Evolutionary conservation across 2,329 filamentous ascomycete genomes (phyloP).

Genomic region (Aureobasidium sp.): DNA sequence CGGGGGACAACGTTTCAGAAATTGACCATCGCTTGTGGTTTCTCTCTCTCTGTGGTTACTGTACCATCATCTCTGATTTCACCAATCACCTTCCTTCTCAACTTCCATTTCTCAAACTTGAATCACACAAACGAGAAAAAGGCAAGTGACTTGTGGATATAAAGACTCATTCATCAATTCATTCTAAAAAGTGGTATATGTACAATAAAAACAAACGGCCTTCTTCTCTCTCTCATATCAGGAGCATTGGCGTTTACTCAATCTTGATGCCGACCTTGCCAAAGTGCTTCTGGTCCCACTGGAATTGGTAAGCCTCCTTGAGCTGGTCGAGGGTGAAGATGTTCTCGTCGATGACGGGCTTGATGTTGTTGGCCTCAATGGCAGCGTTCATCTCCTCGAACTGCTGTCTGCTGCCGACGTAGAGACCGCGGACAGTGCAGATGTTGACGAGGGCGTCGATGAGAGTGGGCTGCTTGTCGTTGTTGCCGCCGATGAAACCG

Average conservation of each 20-base stretch:
- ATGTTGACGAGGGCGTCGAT: slow-evolving; percentile 42
- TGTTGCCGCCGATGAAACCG: slow-evolving; percentile 46
- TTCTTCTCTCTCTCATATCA: not conserved
- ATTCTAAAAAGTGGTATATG: slow-evolving; percentile 2
- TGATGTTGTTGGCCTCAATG: slow-evolving; percentile 50
- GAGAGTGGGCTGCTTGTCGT: slow-evolving; percentile 42
- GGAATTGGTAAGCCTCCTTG: slow-evolving; percentile 41
- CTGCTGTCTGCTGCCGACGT: slow-evolving; percentile 47
- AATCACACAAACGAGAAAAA: too few relatives aligned
- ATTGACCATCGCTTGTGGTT: not conserved
- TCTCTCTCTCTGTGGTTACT: not conserved
- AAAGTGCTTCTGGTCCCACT: slow-evolving; percentile 42
- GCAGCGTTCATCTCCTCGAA: slow-evolving; percentile 52
- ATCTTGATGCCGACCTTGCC: slow-evolving; percentile 34
- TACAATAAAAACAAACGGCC: not conserved
- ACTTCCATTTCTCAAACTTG: too few relatives aligned
- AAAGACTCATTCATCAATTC: slow-evolving; percentile 1
- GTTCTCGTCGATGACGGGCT: slow-evolving; percentile 50
- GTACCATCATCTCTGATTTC: too few relatives aligned
- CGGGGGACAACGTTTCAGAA: slow-evolving; percentile 1
- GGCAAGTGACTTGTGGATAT: not conserved
- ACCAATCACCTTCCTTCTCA: too few relatives aligned
- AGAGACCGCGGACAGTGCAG: slow-evolving; percentile 49
- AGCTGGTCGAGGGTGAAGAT: slow-evolving; percentile 45
- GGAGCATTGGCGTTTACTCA: slow-evolving; percentile 19